phyloP scores from a whole-genome alignment of 2,329 filamentous ascomycete species.

The Hypoxylon sp. region DNA sequence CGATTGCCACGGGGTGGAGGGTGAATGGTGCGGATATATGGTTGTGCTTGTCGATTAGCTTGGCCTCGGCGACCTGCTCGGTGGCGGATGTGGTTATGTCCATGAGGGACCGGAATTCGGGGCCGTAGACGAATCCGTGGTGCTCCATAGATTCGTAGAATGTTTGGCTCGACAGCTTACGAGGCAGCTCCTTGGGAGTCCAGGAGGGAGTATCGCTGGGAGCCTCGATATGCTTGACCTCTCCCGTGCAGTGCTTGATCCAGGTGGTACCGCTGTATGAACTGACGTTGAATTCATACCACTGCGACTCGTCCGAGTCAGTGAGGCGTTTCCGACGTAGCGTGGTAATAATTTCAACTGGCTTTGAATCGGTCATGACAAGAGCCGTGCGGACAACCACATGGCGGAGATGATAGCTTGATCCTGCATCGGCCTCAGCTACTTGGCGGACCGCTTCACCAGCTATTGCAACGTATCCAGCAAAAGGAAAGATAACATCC shows the following conservation, averaged over 20 bases:
- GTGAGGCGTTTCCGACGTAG: slow-evolving; percentile 50
- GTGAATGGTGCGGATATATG: slow-evolving; percentile 49
- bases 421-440: slow-evolving; percentile 28
- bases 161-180: slow-evolving; percentile 41
- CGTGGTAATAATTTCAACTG: slow-evolving; percentile 55
- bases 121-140: slow-evolving; percentile 54
- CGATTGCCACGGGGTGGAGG: slow-evolving; percentile 59
- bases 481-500: slow-evolving; percentile 52
- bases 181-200: slow-evolving; percentile 37
- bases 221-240: slow-evolving; percentile 42
- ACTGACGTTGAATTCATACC: slow-evolving; percentile 55
- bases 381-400: slow-evolving; percentile 53
- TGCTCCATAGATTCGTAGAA: slow-evolving; percentile 52
- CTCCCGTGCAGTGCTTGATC: slow-evolving; percentile 52
- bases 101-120: slow-evolving; percentile 51
- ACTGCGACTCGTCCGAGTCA: slow-evolving; percentile 47
- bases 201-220: slow-evolving; percentile 13
- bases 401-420: slow-evolving; percentile 51
- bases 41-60: slow-evolving; percentile 44
- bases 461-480: slow-evolving; percentile 52
- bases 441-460: slow-evolving; percentile 50
- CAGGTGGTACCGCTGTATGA: slow-evolving; percentile 51
- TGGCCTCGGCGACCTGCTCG: slow-evolving; percentile 43
- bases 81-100: slow-evolving; percentile 45
- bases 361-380: slow-evolving; percentile 51